phyloP scores from a whole-genome alignment of 108 stramenopile genomes.

The Nitzschia inconspicua region DNA sequence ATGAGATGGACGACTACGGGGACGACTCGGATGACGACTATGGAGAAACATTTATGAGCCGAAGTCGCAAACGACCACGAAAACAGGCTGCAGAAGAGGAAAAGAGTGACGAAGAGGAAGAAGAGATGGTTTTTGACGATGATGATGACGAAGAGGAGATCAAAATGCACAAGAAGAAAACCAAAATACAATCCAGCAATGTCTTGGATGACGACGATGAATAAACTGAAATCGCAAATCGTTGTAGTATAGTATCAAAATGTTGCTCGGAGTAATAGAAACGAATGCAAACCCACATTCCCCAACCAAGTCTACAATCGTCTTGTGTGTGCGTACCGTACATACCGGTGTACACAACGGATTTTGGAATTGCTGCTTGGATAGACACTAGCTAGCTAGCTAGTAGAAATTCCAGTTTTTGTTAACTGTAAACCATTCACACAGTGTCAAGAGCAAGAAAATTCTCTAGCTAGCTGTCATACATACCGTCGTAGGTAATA shows the following conservation, averaged over 20 bases:
- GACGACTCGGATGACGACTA: slow-evolving; percentile 64
- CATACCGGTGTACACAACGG: neutral
- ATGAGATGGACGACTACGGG: slow-evolving; percentile 67
- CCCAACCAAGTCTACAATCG: no score
- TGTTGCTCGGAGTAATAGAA: no score
- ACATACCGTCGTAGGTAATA: no score
- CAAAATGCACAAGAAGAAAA: slow-evolving; percentile 38
- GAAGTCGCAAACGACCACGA: slow-evolving; percentile 27
- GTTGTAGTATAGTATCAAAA: no score
- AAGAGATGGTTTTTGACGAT: slow-evolving; percentile 45
- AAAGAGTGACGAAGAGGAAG: slow-evolving; percentile 39
- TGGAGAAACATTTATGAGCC: slow-evolving; percentile 52
- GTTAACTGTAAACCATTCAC: no score
- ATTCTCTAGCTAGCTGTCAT: no score
- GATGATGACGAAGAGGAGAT: slow-evolving; percentile 37
- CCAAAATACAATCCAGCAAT: slow-evolving; percentile 6
- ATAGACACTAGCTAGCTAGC: no score
- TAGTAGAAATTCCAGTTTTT: no score
- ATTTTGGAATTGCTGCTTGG: neutral
- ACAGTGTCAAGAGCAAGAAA: no score
- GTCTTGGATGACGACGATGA: slow-evolving; percentile 46
- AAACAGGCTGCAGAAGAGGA: slow-evolving; percentile 23
- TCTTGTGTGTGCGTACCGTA: neutral
- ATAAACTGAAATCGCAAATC: neutral
- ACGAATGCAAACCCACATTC: no score